phyloP scores from a whole-genome alignment of 2,329 filamentous ascomycete species.

The Gnomoniopsis smithogilvyi region DNA sequence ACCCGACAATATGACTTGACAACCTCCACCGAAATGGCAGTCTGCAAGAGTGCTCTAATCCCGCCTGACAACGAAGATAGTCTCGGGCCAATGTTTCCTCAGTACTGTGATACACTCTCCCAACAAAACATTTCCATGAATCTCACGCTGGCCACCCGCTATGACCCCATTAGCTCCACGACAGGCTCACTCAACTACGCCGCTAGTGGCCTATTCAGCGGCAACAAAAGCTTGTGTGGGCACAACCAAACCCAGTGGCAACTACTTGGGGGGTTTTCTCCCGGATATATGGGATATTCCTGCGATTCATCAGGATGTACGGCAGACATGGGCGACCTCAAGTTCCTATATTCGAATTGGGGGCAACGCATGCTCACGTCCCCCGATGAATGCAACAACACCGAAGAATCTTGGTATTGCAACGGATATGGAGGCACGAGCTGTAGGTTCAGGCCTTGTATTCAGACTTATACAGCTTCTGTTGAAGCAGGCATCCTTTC shows the following conservation, averaged over 20 bases:
- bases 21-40: too few relatives aligned
- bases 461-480: conserved; percentile 1
- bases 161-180: neutral
- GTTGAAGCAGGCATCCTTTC: neutral
- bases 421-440: conserved; percentile 4
- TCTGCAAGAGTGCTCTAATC: too few relatives aligned
- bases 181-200: neutral
- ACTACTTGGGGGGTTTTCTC: too few relatives aligned
- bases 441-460: conserved; percentile 1
- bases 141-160: neutral
- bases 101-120: too few relatives aligned
- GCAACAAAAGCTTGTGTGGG: too few relatives aligned
- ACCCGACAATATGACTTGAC: too few relatives aligned
- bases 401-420: conserved; percentile 2
- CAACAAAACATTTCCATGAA: too few relatives aligned
- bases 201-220: neutral
- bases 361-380: too few relatives aligned
- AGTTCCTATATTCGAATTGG: neutral
- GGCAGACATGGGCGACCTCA: neutral
- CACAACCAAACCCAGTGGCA: too few relatives aligned
- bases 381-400: neutral
- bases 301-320: neutral
- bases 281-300: neutral
- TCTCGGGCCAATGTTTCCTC: too few relatives aligned
- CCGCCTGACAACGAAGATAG: too few relatives aligned